Evolutionary conservation across 805 yeast genomes (phyloP), one percentile per base, ranked within the genome.

Genomic region (Ogataea sp.): DNA sequence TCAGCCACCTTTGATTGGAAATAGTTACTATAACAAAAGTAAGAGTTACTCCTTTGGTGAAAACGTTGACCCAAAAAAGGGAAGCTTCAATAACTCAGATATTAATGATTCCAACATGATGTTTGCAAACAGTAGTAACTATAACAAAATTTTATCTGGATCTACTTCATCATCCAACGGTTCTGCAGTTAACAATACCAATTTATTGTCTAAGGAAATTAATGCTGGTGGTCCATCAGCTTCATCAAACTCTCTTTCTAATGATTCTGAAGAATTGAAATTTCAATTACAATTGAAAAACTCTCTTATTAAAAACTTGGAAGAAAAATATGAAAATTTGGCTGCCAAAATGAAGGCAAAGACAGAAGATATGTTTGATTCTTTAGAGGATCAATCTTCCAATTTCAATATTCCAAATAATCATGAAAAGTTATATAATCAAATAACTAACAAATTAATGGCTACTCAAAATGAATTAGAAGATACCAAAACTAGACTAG

Each of bases 401-500:
- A 18, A 34, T 7, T 54, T 57, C 39, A 62, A 58, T 32, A 49
- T 59, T n/a, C 63, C 64, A 7, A 52, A 52, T 40, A 59, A 54
- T 31, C 59, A 61, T 35, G 60, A 56, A 44, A 55, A 59, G 27
- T 41, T 61, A 30, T 61, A 58, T 39, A 47, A 45, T 35, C 49
- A 46, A 37, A 44, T 60, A 6, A 45, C 56, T 43, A 56, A 51
- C 23, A 56, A 55, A 37, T 34, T 60, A 24, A 51, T 49, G 32
- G 35, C 40, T 13, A 49, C 59, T 1, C 59, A 60, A 26, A 53
- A 61, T 15, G 86, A 83, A 48, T 62, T 80, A 40, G 68, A 70
- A 20, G 83, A 78, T 17, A 75, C 86, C 1, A 81, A 80, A 45
- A 47, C 62, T 14, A 67, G 82, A 47, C 61, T 85, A 35, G 94